Evolutionary conservation across 208 protist genomes (phyloP), one percentile per base, ranked within the genome.

Genomic region (Trypanosoma brucei): DNA sequence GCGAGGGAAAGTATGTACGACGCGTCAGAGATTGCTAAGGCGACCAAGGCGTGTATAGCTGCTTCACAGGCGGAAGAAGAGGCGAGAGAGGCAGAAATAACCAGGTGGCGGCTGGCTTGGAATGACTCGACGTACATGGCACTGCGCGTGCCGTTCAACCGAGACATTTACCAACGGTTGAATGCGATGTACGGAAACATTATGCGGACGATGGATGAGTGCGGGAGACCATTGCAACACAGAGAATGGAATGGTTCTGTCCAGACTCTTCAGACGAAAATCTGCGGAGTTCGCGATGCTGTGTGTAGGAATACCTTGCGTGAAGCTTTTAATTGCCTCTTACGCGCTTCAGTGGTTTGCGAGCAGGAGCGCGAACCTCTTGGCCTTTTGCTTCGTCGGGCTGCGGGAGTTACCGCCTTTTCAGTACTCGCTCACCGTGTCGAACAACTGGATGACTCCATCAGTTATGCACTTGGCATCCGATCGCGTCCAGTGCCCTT

Each of bases 121-220:
- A 48, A 72, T 35, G 61, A 51, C 5, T 61, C 59, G 4, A 73
- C 37, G 0, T 63, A 75, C 36, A 34, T 51, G n/a, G 49, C 50
- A 7, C 36, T 65, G 9, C 64, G 70, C 38, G 45, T 92, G 6
- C 81, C 85, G 30, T 94, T 83, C 61, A 83, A 84, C 57, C 39
- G 55, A 14, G 72, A 55, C 14, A 85, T 94, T 35, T 92, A 89
- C 70, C 76, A 74, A 48, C 74, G 81, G 55, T 45, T 92, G 1
- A 53, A 40, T 42, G 36, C 40, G 33, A 70, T 94, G 31, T 72
- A 84, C 54, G 38, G 59, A 3, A 86, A 89, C 58, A 62, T 91
- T 8, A 55, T 56, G 37, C 34, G 57, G n/a, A 78, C 77, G 0
- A 72, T 83, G 56, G 22, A 13, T 0, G 13, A 34, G 3, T 62